phyloP scores from a whole-genome alignment of 129 eudicot genomes.

The Centaurea solstitialis region DNA sequence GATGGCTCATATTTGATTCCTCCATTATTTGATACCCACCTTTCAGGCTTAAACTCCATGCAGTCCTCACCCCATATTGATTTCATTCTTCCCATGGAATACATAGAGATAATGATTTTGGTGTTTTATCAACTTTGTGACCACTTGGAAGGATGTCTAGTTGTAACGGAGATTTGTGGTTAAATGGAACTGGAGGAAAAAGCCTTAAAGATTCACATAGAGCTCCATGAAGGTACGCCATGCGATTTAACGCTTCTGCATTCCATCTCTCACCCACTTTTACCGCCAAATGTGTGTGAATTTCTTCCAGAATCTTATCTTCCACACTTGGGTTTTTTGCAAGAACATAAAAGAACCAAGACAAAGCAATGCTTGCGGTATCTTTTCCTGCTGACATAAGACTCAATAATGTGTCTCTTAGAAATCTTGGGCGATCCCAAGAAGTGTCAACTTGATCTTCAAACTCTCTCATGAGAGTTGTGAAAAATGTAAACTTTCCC shows the following conservation, averaged over 20 bases:
- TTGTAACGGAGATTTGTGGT: no score
- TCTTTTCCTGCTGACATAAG: conserved; percentile 42
- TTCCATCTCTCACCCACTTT: no score
- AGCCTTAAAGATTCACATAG: conserved; percentile 37
- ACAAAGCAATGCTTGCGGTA: conserved; percentile 28
- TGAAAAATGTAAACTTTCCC: neutral
- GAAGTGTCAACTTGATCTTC: neutral
- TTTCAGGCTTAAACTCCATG: no score
- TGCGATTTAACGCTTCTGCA: neutral
- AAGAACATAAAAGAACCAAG: neutral
- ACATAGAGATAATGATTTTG: conserved; percentile 22
- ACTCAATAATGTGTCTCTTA: conserved; percentile 25
- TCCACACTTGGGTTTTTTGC: no score
- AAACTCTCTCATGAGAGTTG: no score
- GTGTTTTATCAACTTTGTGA: conserved; percentile 1
- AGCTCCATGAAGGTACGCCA: conserved; percentile 33
- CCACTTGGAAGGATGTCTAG: no score
- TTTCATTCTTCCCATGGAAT: neutral
- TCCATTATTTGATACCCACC: no score
- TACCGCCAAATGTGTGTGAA: no score
- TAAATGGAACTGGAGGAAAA: conserved; percentile 23
- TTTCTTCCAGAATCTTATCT: no score
- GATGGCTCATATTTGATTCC: no score
- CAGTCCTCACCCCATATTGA: no score
- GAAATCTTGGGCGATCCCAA: neutral